A percentile compares a stretch with the other conserved stretches of the same genome.
Evolutionary conservation across 257 asterid genomes (phyloP).

Genomic region (Craterostigma plantagineum): DNA sequence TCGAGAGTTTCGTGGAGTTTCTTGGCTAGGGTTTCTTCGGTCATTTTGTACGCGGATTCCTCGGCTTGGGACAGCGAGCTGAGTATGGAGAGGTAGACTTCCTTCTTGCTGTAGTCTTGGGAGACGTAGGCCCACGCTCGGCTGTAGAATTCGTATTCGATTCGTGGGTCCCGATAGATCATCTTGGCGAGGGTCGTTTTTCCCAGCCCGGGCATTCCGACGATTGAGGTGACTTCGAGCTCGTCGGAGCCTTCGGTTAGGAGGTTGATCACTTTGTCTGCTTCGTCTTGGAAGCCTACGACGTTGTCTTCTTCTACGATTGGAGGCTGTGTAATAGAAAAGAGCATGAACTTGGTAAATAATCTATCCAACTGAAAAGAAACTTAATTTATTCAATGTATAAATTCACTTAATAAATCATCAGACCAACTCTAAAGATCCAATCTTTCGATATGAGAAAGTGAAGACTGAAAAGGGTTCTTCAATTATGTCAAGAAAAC

Average conservation of each 20-base stretch:
- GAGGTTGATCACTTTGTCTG: conserved; percentile 17
- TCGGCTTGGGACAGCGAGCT: conserved; percentile 10
- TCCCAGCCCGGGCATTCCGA: conserved; percentile 44
- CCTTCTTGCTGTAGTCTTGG: conserved; percentile 26
- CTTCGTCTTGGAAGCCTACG: conserved; percentile 36
- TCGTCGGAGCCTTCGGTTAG: conserved; percentile 18
- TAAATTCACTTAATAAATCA: background rate
- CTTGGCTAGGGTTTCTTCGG: conserved; percentile 16
- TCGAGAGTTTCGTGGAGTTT: conserved; percentile 18
- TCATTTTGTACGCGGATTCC: conserved; percentile 21
- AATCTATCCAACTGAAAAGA: too few species aligned
- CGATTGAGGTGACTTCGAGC: conserved; percentile 23
- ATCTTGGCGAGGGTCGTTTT: conserved; percentile 51
- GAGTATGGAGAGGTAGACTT: conserved; percentile 30
- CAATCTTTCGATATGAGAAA: background rate
- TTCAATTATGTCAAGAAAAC: too few species aligned
- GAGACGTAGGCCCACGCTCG: conserved; percentile 41
- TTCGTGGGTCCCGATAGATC: conserved; percentile 23
- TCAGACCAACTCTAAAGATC: background rate
- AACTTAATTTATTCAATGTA: conserved; percentile 1
- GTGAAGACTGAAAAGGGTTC: background rate
- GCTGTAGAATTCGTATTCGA: conserved; percentile 22
- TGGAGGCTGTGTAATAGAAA: conserved; percentile 18
- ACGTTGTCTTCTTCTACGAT: conserved; percentile 36
- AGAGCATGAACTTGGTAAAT: conserved; percentile 3